These are phyloP conservation scores for Oryza coarctata DNA, from an alignment of 176 grass and related monocot genomes.

Conservation along the genomic window DNA sequence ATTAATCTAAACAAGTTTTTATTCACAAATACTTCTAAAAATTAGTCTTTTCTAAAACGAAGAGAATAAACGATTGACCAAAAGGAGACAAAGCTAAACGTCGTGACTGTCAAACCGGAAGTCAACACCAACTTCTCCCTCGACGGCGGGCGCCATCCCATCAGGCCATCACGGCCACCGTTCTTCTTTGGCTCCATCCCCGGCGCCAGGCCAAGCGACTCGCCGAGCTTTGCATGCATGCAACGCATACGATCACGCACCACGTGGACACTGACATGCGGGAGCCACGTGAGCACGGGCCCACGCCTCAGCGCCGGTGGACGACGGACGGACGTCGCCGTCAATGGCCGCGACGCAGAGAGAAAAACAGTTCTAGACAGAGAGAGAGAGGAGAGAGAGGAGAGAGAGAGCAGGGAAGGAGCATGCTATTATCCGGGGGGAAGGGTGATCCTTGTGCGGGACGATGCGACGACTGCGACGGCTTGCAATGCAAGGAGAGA, in stretches of 20 bases:
- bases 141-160: background rate
- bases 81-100: background rate
- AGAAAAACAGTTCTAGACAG: background rate
- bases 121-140: constrained; percentile 7
- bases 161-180: background rate
- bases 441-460: constrained; percentile 44
- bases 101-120: background rate
- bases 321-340: constrained; percentile 7
- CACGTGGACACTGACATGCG: constrained; percentile 31
- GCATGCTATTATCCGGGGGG: constrained; percentile 56
- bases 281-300: background rate
- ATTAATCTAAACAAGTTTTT: too few species aligned
- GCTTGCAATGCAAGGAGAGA: constrained; percentile 8
- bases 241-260: constrained; percentile 14
- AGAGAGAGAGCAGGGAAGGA: background rate
- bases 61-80: constrained; percentile 22
- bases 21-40: too few species aligned
- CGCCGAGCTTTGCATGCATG: background rate
- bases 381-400: background rate
- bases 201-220: too few species aligned
- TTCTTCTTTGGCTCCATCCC: background rate
- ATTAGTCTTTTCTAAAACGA: too few species aligned
- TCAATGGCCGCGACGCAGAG: constrained; percentile 7
- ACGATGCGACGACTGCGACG: constrained; percentile 36
- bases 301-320: background rate